These are phyloP conservation scores for Leccinum broughii DNA, from an alignment of 768 basidiomycete genomes.

Conservation along the genomic window DNA sequence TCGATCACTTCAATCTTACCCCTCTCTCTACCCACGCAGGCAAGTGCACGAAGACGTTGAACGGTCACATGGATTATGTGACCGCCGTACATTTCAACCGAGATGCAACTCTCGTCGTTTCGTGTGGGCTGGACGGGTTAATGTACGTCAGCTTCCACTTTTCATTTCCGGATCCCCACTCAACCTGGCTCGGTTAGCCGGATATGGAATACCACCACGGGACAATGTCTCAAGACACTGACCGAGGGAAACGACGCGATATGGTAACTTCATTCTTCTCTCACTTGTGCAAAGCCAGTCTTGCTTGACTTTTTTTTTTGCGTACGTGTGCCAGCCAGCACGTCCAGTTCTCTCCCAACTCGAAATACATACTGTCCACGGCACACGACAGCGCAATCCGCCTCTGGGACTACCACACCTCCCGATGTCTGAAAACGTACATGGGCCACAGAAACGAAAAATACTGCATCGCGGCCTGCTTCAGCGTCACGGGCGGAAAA, in stretches of 20 bases:
- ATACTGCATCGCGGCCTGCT: constrained; percentile 83
- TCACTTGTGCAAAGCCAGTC: neutral
- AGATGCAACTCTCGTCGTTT: constrained; percentile 90
- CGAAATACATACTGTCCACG: constrained; percentile 90
- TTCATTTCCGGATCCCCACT: constrained; percentile 1
- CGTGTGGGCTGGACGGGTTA: constrained; percentile 88
- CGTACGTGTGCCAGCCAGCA: constrained; percentile 58
- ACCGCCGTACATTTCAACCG: constrained; percentile 93
- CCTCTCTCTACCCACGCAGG: constrained; percentile 43
- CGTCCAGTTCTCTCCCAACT: constrained; percentile 94
- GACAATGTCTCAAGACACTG: constrained; percentile 95
- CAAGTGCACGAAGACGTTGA: constrained; percentile 80
- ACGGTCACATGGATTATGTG: constrained; percentile 93
- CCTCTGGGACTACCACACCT: constrained; percentile 93
- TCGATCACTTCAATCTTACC: neutral
- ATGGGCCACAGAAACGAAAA: constrained; percentile 78
- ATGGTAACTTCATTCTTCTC: constrained; percentile 47
- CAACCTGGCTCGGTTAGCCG: constrained; percentile 52
- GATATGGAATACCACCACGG: constrained; percentile 91
- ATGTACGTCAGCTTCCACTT: constrained; percentile 59
- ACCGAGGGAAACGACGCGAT: constrained; percentile 87
- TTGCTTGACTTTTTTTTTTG: neutral
- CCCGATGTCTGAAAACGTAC: constrained; percentile 89
- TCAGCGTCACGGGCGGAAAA: constrained; percentile 81
- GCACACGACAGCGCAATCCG: constrained; percentile 93